phyloP scores from a whole-genome alignment of 2,329 filamentous ascomycete genomes.

The Huntiella bhutanensis region DNA sequence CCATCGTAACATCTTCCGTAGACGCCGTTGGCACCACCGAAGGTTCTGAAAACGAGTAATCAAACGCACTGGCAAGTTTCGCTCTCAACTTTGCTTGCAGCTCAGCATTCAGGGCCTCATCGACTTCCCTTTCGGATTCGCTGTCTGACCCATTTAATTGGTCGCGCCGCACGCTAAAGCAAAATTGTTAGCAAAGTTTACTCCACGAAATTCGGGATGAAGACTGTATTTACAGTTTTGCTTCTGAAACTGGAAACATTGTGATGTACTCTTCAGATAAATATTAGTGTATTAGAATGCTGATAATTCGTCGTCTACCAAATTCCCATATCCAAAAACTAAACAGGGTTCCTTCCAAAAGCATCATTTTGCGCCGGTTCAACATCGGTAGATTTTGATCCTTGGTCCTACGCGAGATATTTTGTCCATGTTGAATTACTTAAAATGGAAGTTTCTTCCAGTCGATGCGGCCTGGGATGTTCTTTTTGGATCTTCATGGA shows the following conservation, averaged over 20 bases:
- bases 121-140: slow-evolving; percentile 14
- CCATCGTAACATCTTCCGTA: slow-evolving; percentile 12
- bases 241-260: slow-evolving; percentile 34
- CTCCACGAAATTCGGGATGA: neutral
- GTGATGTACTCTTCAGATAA: slow-evolving; percentile 2
- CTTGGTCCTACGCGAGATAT: neutral
- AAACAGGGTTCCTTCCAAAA: too few relatives aligned
- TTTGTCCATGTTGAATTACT: too few relatives aligned
- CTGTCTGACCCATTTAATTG: slow-evolving; percentile 27
- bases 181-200: slow-evolving; percentile 2
- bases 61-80: slow-evolving; percentile 11
- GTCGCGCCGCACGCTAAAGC: slow-evolving; percentile 32
- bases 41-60: slow-evolving; percentile 2
- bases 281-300: neutral
- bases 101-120: slow-evolving; percentile 4
- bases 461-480: neutral
- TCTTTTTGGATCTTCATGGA: neutral
- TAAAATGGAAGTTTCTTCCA: too few relatives aligned
- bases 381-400: neutral
- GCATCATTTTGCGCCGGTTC: slow-evolving; percentile 1
- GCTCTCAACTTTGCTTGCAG: slow-evolving; percentile 10
- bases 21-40: slow-evolving; percentile 4
- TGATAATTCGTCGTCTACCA: neutral
- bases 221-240: slow-evolving; percentile 26
- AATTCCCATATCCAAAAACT: neutral